Evolutionary conservation across 192 early-diverging fungal genomes (phyloP).

Genomic region (Backusella liffmaniae): DNA sequence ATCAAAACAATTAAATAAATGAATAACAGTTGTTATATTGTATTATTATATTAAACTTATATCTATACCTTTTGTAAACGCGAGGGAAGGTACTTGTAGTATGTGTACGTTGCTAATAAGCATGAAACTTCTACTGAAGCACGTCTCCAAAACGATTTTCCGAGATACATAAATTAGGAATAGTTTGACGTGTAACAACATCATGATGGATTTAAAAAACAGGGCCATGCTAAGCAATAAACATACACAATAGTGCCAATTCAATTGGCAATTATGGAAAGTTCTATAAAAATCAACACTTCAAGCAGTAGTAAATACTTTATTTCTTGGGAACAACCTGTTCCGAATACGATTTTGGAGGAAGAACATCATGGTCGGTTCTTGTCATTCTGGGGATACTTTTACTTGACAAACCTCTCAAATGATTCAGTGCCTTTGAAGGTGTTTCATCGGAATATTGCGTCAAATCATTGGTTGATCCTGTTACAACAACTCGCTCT

Average conservation of each 20-base stretch:
- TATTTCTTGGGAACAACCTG: not conserved
- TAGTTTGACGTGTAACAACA: not conserved
- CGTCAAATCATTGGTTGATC: not conserved
- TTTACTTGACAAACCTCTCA: not conserved
- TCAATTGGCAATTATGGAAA: not conserved
- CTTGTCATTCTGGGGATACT: not conserved
- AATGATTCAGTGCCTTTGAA: not conserved
- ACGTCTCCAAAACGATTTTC: not conserved
- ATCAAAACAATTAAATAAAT: not conserved
- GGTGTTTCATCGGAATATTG: not conserved
- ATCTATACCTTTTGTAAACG: not conserved
- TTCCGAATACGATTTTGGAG: not conserved
- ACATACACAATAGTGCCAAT: too few species aligned
- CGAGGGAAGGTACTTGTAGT: too few species aligned
- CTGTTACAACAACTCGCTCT: not conserved
- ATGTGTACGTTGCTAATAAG: not conserved
- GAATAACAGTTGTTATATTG: not conserved
- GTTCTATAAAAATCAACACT: too few species aligned
- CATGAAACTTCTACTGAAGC: not conserved
- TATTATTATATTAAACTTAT: not conserved
- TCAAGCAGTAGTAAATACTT: not conserved
- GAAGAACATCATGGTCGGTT: not conserved
- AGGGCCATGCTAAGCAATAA: too few species aligned
- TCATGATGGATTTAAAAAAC: not conserved
- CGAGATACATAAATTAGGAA: not conserved